These are phyloP conservation scores for Colletotrichum zoysiae DNA, from an alignment of 2,329 filamentous ascomycete species.

Conservation along the genomic window DNA sequence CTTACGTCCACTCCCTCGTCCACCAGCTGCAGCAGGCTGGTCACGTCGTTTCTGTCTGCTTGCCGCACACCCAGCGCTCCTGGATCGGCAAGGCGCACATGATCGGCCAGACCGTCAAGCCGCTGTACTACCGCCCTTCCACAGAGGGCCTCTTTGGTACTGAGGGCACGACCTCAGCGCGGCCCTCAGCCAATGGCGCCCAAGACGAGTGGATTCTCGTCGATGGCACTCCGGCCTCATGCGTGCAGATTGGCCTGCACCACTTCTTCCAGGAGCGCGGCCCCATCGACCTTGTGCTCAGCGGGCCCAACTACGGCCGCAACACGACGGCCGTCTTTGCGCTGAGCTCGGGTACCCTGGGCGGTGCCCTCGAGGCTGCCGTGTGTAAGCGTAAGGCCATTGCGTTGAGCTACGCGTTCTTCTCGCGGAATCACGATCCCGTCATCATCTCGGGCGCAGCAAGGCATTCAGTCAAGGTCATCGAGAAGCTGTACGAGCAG, in stretches of 20 bases:
- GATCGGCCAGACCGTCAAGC: slow-evolving; percentile 88
- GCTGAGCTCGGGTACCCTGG: slow-evolving; percentile 81
- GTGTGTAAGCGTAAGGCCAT: slow-evolving; percentile 78
- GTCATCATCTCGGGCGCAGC: slow-evolving; percentile 83
- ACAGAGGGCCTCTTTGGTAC: slow-evolving; percentile 53
- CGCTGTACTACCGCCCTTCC: slow-evolving; percentile 82
- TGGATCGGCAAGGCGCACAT: slow-evolving; percentile 99
- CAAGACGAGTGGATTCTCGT: slow-evolving; percentile 86
- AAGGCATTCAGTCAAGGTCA: slow-evolving; percentile 78
- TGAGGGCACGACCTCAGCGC: slow-evolving; percentile 75
- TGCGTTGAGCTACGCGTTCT: slow-evolving; percentile 92
- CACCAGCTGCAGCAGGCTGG: slow-evolving; percentile 78
- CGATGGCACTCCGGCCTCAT: slow-evolving; percentile 84
- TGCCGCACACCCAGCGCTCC: slow-evolving; percentile 91
- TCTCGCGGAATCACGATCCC: slow-evolving; percentile 85
- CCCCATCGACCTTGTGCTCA: slow-evolving; percentile 81
- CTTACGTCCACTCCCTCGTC: slow-evolving; percentile 83
- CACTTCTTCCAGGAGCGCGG: slow-evolving; percentile 82
- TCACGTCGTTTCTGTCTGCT: slow-evolving; percentile 89
- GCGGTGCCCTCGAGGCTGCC: slow-evolving; percentile 82
- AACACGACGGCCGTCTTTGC: slow-evolving; percentile 87
- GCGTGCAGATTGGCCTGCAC: slow-evolving; percentile 84
- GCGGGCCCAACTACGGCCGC: slow-evolving; percentile 85
- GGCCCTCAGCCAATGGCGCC: slow-evolving; percentile 61
- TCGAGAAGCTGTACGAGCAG: slow-evolving; percentile 82